Base-by-base conservation (phyloP, 345 rosid species). In the Eucalyptus camaldulensis region DNA sequence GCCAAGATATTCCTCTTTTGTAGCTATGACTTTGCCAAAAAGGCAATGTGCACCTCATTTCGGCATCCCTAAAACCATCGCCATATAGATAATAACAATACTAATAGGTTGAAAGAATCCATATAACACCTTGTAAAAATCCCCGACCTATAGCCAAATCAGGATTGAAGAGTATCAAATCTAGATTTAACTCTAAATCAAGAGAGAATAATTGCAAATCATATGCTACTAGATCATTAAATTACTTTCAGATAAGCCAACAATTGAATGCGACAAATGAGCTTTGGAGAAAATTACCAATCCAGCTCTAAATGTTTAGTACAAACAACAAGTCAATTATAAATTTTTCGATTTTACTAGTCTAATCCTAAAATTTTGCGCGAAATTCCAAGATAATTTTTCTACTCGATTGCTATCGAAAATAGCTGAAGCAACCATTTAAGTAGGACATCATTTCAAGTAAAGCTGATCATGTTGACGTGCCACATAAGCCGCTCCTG, bases 341-440 rank as follows among this genome's bases (percentile, higher is more conserved):
- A 15, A 65, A 1, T 13, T 65, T 65, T 69, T 69, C 2, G 2
- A 69, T 33, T 69, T 9, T 69, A 3, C 5, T 6, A 8, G 19
- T 4, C 1, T 19, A 10, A 11, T 19, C 8, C 6, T 9, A 72
- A 37, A 9, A 0, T 0, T 72, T 72, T 19, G 2, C 1, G 0
- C 1, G 3, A 72, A 33, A 37, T 72, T 72, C 5, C 13, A 72
- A 72, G 0, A 2, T 8, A 37, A 0, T 5, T 5, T 72, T 37
- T 10, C 13, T 1, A 7, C 6, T 17, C 8, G 0, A 10, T 10
- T 37, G 1, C 7, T 10, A 10, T 4, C 4, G 1, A 0, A 31
- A 31, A 69, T 69, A 17, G 12, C 4, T 69, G 1, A 56, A 22
- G 13, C 13, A 0, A 10, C 29, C 0, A 10, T 24, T 56, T 24